Conservation (phyloP, 805 yeast species). For the Ogataea degrootiae region DNA sequence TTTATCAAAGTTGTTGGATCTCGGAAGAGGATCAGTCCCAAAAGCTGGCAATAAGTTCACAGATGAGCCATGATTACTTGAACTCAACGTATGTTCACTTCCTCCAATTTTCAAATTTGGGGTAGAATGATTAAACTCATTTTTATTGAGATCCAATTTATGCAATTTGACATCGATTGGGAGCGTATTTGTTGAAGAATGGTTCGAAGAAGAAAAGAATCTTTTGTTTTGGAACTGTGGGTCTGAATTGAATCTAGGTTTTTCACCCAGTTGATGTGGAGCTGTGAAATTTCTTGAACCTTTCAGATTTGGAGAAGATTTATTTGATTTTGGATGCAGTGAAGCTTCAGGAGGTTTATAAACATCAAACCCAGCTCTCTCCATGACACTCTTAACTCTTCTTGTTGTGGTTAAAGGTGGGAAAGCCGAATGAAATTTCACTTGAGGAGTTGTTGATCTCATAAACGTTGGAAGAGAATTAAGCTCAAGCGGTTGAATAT, state of each 20-base stretch:
- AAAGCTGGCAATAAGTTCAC: neutral
- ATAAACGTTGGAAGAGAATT: constrained; percentile 29
- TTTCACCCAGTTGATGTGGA: constrained; percentile 10
- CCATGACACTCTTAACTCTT: constrained; percentile 65
- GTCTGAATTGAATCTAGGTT: constrained; percentile 8
- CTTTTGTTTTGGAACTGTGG: constrained; percentile 9
- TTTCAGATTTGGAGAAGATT: constrained; percentile 11
- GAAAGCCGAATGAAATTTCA: constrained; percentile 49
- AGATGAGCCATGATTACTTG: neutral
- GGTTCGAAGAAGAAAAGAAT: constrained; percentile 6
- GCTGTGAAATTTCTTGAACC: constrained; percentile 18
- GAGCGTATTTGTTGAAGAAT: constrained; percentile 2
- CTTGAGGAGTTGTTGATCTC: constrained; percentile 28
- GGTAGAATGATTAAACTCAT: neutral
- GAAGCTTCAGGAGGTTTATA: constrained; percentile 30
- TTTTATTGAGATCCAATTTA: neutral
- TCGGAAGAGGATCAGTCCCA: neutral
- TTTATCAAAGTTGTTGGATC: neutral
- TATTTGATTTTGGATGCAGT: constrained; percentile 3
- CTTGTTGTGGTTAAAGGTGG: constrained; percentile 66
- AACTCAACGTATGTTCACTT: neutral
- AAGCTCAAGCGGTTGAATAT: constrained; percentile 19
- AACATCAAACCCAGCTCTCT: constrained; percentile 77
- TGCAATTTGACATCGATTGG: constrained; percentile 4
- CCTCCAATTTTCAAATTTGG: neutral